A percentile compares a stretch with the other conserved stretches of the same genome.
Conservation (phyloP, 2,329 filamentous ascomycete genomes). For the Cordyceps tenuipes region DNA sequence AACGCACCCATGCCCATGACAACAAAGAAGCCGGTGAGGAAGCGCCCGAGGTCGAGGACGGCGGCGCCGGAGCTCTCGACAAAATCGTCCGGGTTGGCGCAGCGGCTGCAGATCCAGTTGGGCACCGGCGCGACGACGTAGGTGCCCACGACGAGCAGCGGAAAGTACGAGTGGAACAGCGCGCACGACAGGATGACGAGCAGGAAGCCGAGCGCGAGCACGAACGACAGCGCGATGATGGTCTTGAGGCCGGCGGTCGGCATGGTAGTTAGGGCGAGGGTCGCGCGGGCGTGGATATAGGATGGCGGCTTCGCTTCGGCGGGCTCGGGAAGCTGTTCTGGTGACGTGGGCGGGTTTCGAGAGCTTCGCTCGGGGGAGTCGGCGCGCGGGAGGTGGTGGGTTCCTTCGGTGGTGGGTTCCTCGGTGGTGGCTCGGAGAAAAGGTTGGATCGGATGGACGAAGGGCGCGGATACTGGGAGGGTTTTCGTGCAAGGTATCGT, state of each 20-base stretch:
- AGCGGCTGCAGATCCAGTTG: conserved; percentile 90
- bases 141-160: conserved; percentile 89
- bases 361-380: too few relatives aligned
- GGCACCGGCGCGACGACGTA: conserved; percentile 90
- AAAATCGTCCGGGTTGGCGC: conserved; percentile 90
- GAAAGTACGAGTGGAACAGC: conserved; percentile 89
- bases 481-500: too few relatives aligned
- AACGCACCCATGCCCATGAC: conserved; percentile 92
- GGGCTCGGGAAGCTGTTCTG: too few relatives aligned
- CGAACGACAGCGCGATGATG: conserved; percentile 97
- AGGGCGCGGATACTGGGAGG: too few relatives aligned
- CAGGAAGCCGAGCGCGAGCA: conserved; percentile 96
- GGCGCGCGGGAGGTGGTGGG: too few relatives aligned
- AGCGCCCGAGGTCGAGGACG: conserved; percentile 86
- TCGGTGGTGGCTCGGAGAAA: too few relatives aligned
- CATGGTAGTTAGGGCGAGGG: conserved; percentile 40
- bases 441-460: too few relatives aligned
- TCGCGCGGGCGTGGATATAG: not conserved
- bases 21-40: conserved; percentile 90
- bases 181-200: conserved; percentile 97
- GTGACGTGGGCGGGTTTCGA: too few relatives aligned
- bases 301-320: too few relatives aligned
- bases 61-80: conserved; percentile 76
- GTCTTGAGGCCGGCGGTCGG: conserved; percentile 90
- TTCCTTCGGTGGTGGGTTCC: too few relatives aligned